Base-by-base conservation (phyloP, 257 asterid species). In the Apocynum venetum region DNA sequence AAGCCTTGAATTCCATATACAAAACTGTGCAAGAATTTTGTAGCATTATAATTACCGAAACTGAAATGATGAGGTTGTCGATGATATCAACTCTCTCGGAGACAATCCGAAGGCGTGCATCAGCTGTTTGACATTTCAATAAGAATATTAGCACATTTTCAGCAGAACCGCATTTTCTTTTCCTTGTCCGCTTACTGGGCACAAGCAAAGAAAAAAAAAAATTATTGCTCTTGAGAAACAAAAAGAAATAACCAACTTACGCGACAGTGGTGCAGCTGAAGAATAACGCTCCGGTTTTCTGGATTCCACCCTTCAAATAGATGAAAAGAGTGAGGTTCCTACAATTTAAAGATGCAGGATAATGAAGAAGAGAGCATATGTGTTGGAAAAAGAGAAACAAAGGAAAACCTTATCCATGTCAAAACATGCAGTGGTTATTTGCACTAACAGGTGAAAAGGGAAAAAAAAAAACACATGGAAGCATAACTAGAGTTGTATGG, bases 241-340 rank as follows among this genome's bases (percentile, higher is more conserved):
- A 74, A 38, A 49, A 75, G 38, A 74, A 75, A 40, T 49, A n/a
- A 7, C 59, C 10, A 70, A 89, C 97, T 93, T 87, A 95, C 99
- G 98, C 75, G 99, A 93, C 82, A 95, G 83, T 60, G 99, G 99
- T 64, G 99, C 97, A 86, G 99, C 99, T 57, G 99, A 95, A 67
- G 99, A 95, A 90, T 95, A 93, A 48, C 99, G 97, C 91, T 95
- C 99, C 56, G 99, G 88, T 79, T 92, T 92, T 90, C 98, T 91
- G 80, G 98, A 92, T 89, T 95, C 98, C 90, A 84, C 99, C 99
- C 99, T 95, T 93, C 94, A 93, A 90, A 93, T 85, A 95, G 89
- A 93, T 82, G 87, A 91, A 93, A 90, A 90, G 87, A 82, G 94
- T 91, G 84, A 95, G 98, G 92, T 79, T 93, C 96, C 91, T 90